These are phyloP conservation scores for Arthrobotrys conoides DNA, from an alignment of 2,329 filamentous ascomycete genomes.

Conservation along the genomic window DNA sequence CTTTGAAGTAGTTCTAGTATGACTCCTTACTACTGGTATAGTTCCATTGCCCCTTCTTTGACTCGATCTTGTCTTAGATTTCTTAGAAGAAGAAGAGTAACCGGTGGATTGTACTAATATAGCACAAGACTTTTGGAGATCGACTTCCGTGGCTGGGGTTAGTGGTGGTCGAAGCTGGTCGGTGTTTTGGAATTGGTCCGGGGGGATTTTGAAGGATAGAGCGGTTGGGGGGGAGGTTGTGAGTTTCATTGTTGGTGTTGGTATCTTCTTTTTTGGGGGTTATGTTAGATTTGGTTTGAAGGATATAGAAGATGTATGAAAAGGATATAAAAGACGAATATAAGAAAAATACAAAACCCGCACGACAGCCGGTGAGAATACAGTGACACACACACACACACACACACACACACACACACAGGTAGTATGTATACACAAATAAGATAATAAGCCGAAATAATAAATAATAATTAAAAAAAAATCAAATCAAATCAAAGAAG, in stretches of 20 bases:
- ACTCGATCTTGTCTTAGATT: background rate
- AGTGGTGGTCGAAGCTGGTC: constrained; percentile 50
- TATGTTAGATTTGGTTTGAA: no score
- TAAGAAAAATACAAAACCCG: no score
- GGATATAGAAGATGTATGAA: no score
- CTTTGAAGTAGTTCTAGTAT: constrained; percentile 37
- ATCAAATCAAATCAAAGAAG: constrained; percentile 11
- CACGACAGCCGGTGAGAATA: no score
- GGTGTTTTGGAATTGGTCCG: constrained; percentile 9
- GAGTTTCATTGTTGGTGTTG: constrained; percentile 46
- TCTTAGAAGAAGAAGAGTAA: constrained; percentile 44
- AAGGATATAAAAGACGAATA: no score
- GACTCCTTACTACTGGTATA: constrained; percentile 14
- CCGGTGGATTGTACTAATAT: constrained; percentile 50
- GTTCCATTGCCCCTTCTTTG: constrained; percentile 31
- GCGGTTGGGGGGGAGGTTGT: constrained; percentile 45
- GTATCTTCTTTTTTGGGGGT: background rate
- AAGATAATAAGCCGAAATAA: no score
- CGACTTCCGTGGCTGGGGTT: constrained; percentile 56
- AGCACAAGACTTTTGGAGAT: constrained; percentile 56
- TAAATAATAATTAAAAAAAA: background rate
- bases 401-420: no score
- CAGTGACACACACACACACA: no score
- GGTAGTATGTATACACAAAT: no score
- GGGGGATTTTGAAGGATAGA: constrained; percentile 49